These are phyloP conservation scores for Linum usitatissimum DNA, from an alignment of 345 rosid genomes.

Conservation along the genomic window DNA sequence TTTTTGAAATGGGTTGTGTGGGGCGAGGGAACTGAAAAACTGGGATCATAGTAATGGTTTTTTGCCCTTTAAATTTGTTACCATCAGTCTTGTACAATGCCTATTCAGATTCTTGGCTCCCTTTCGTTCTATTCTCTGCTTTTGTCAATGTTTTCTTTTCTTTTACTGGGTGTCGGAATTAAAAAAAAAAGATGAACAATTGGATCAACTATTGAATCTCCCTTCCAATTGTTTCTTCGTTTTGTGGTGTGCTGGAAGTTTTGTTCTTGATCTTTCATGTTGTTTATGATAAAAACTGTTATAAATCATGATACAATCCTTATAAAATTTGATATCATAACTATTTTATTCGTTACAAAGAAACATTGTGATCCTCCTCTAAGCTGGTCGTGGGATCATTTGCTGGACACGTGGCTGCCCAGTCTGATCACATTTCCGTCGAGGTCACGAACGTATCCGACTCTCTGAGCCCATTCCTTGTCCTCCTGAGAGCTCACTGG, in stretches of 20 bases:
- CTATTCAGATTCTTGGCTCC: not conserved
- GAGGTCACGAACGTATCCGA: conserved; percentile 70
- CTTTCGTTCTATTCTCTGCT: not conserved
- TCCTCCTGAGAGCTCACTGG: conserved; percentile 57
- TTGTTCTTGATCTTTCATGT: too few species aligned
- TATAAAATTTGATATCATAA: too few species aligned
- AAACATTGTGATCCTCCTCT: too few species aligned
- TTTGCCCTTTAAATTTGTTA: not conserved
- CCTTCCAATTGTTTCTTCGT: too few species aligned
- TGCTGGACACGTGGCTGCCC: conserved; percentile 48
- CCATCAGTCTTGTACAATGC: not conserved
- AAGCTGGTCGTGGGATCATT: not conserved
- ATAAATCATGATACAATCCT: too few species aligned
- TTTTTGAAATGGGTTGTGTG: not conserved
- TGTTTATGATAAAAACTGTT: too few species aligned
- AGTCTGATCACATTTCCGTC: conserved; percentile 60
- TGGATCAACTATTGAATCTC: too few species aligned
- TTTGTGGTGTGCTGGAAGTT: too few species aligned
- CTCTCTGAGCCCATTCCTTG: conserved; percentile 87
- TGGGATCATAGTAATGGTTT: not conserved
- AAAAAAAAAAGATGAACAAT: too few species aligned
- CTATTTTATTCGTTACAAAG: too few species aligned
- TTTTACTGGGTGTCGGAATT: not conserved
- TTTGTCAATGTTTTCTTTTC: not conserved
- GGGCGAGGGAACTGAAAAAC: not conserved